Conservation (phyloP, 352 stramenopile species). For the Phytopythium oedochilum region DNA sequence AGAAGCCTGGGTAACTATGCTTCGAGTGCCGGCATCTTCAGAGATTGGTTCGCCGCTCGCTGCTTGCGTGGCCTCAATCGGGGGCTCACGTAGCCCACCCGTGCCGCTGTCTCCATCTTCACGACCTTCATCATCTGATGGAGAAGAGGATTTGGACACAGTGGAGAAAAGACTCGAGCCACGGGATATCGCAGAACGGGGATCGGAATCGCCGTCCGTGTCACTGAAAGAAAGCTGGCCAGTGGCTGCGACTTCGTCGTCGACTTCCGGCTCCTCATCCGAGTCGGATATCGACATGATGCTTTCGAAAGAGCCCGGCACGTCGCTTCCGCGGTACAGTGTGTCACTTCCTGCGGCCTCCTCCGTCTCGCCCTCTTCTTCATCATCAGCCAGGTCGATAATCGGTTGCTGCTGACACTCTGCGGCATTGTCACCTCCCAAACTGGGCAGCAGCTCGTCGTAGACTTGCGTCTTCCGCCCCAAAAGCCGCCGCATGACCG, state of each 20-base stretch:
- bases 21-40: background rate
- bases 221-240: background rate
- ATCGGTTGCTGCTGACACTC: background rate
- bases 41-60: background rate
- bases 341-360: background rate
- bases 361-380: background rate
- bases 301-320: background rate
- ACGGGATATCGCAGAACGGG: background rate
- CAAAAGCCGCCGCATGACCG: background rate
- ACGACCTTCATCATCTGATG: background rate
- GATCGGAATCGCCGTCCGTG: background rate
- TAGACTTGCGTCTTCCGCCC: background rate
- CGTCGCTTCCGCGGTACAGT: background rate
- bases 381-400: background rate
- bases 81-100: background rate
- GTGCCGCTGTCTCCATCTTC: no score
- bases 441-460: background rate
- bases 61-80: background rate
- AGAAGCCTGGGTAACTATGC: background rate
- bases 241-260: background rate
- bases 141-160: background rate
- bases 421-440: background rate
- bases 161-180: background rate
- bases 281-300: constrained; percentile 1
- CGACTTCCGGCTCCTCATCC: background rate